A percentile compares a stretch with the other conserved stretches of the same genome.
phyloP scores from a whole-genome alignment of 139 green algal species.

The Ostreobium quekettii region DNA sequence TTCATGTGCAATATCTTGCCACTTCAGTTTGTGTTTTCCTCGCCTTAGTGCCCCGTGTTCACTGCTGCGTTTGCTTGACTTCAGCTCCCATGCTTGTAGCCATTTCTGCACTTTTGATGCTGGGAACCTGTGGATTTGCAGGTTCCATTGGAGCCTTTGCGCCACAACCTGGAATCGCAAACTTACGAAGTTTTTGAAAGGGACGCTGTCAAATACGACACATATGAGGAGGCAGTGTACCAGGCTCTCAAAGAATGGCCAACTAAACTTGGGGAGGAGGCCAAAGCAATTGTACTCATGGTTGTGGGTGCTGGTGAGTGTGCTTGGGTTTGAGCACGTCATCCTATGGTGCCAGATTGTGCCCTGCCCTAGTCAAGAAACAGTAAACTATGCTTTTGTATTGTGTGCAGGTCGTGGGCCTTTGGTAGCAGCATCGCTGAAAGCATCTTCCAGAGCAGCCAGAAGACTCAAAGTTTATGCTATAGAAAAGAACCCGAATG shows the following conservation, averaged over 20 bases:
- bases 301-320: conserved; percentile 71
- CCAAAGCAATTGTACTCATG: conserved; percentile 57
- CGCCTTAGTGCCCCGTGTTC: too few species aligned
- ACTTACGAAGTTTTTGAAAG: conserved; percentile 98
- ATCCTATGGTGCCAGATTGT: too few species aligned
- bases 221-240: conserved; percentile 76
- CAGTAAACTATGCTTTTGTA: not conserved
- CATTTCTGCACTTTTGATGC: not conserved
- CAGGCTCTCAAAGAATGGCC: conserved; percentile 54
- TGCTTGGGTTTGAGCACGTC: not conserved
- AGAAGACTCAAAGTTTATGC: conserved; percentile 71
- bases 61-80: too few species aligned
- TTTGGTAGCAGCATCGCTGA: conserved; percentile 69
- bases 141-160: conserved; percentile 76
- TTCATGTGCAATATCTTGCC: too few species aligned
- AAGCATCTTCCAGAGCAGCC: conserved; percentile 33
- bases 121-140: too few species aligned
- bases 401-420: conserved; percentile 77
- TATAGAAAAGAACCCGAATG: conserved; percentile 98
- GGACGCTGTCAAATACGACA: conserved; percentile 86
- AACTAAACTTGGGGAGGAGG: conserved; percentile 21
- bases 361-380: too few species aligned
- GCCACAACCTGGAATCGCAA: conserved; percentile 91
- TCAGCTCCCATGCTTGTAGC: too few species aligned
- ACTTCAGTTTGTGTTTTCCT: too few species aligned